Percentiles rank a stretch among this genome's conserved stretches.
Evolutionary conservation across 768 basidiomycete genomes (phyloP).

Genomic region (Calocybe indica): DNA sequence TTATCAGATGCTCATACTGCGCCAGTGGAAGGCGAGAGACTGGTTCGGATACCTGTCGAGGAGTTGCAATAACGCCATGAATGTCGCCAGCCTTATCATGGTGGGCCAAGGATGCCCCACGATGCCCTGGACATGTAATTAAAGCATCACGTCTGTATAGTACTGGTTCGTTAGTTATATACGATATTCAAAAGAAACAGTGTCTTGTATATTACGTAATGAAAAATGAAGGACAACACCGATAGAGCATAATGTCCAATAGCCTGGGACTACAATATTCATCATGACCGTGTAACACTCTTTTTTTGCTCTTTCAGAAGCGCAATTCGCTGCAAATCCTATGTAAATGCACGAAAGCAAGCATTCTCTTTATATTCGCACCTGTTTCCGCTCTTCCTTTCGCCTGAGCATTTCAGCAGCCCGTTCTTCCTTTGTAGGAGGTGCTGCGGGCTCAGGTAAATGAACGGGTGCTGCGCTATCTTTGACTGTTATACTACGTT

Average conservation of each 20-base stretch:
- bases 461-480: background rate
- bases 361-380: conserved; percentile 22
- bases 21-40: conserved; percentile 42
- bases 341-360: too few species aligned
- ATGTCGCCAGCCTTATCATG: too few species aligned
- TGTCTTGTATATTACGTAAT: too few species aligned
- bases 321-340: conserved; percentile 55
- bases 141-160: too few species aligned
- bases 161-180: too few species aligned
- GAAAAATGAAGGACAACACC: too few species aligned
- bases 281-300: conserved; percentile 27
- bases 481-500: background rate
- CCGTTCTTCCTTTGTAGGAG: conserved; percentile 73
- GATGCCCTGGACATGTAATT: too few species aligned
- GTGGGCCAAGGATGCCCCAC: too few species aligned
- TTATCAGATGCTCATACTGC: conserved; percentile 4
- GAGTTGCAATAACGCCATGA: conserved; percentile 45
- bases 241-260: too few species aligned
- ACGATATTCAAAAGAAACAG: too few species aligned
- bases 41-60: conserved; percentile 72
- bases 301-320: conserved; percentile 80
- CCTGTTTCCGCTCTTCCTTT: conserved; percentile 90
- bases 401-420: conserved; percentile 88
- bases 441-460: conserved; percentile 6
- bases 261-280: too few species aligned